phyloP scores from a whole-genome alignment of 2,329 filamentous ascomycete species.

The Trichophyton simii region DNA sequence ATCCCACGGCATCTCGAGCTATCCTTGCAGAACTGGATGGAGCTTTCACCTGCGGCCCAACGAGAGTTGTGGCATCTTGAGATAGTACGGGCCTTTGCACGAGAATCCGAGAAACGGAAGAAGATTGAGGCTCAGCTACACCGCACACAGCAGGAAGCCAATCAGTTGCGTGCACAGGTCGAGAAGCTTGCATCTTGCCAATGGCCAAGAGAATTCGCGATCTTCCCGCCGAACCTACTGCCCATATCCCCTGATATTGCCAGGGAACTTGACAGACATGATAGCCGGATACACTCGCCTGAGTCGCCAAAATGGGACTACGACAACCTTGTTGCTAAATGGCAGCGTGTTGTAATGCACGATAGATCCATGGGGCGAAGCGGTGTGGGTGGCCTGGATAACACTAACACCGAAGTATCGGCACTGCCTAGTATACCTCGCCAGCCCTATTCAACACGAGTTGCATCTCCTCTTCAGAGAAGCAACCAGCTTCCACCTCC shows the following conservation, averaged over 20 bases:
- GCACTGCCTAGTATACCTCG: background rate
- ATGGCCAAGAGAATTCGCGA: constrained; percentile 37
- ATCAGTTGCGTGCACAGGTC: constrained; percentile 37
- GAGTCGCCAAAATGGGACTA: constrained; percentile 35
- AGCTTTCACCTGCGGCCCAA: constrained; percentile 44
- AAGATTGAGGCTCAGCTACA: constrained; percentile 33
- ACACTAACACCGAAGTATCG: background rate
- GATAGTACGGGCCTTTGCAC: constrained; percentile 35
- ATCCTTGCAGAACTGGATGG: constrained; percentile 64
- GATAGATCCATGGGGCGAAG: constrained; percentile 31
- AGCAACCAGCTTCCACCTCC: constrained; percentile 8
- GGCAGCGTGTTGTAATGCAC: constrained; percentile 37
- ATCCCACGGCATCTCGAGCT: constrained; percentile 64
- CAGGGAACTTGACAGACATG: constrained; percentile 24
- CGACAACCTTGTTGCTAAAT: constrained; percentile 36
- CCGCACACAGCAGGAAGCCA: constrained; percentile 36
- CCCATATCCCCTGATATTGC: constrained; percentile 29
- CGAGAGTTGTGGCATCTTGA: constrained; percentile 36
- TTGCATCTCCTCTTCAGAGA: constrained; percentile 6
- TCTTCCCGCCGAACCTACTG: constrained; percentile 36
- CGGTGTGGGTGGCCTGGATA: constrained; percentile 6
- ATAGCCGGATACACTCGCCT: constrained; percentile 23
- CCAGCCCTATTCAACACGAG: constrained; percentile 4
- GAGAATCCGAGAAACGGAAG: constrained; percentile 34
- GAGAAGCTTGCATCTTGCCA: constrained; percentile 36